Evolutionary conservation across 1,284 basidiomycete species (phyloP), one percentile per base, ranked within the genome.

Genomic region (Sporisorium iseilematis-ciliati): DNA sequence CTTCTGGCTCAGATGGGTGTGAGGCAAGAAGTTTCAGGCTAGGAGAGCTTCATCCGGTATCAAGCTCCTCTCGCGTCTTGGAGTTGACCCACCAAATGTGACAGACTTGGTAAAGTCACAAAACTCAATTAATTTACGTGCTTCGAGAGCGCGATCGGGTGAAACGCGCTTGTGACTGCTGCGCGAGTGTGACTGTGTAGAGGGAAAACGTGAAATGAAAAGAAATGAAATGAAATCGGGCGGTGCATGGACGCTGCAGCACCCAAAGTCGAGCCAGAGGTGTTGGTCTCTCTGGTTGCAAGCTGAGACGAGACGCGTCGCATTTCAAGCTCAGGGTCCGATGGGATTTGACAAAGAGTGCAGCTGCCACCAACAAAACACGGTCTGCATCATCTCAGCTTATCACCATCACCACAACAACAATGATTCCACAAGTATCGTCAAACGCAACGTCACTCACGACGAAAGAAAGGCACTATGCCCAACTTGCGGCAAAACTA

Each of bases 401-500:
- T 20, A n/a, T 40, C 46, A 66, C 42, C 50, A 53, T 43, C 58
- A 57, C 42, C 65, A 56, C 12, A 3, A 4, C n/a, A 18, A 46
- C 21, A 53, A 70, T 75, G 66, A 59, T 70, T 16, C 57, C 65
- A 38, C 65, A 73, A 38, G 54, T 56, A 3, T 49, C 70, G 2
- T 60, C 64, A 2, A 58, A 58, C 18, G n/a, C 59, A 10, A 35
- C 59, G 14, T 35, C 65, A 29, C 40, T 70, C 16, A 65, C 64
- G 16, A 65, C 60, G 26, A 77, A 77, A 40, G 75, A 77, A 23
- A 54, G 70, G 23, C 75, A 74, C 56, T 77, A 77, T 45, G 65
- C 70, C 16, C 69, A 73, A 31, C 66, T 77, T 7, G 75, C 75
- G 7, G 57, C 29, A n/a, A 67, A 74, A 53, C 67, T 77, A 10